Evolutionary conservation across 176 grass and related monocot genomes (phyloP).

Genomic region (Aegilops bicornis): DNA sequence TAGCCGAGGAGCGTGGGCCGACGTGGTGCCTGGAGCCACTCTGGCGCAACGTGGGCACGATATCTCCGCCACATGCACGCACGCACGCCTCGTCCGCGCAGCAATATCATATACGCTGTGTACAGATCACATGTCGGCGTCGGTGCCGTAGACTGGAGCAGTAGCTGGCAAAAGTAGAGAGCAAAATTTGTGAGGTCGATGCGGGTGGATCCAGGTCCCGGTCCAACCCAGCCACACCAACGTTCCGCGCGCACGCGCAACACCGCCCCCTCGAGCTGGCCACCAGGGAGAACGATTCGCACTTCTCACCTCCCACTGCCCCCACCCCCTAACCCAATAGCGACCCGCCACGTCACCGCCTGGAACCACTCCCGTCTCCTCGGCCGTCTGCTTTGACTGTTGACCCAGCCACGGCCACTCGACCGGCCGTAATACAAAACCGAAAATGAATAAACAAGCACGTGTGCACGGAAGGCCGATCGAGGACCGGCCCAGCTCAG

Average conservation of each 20-base stretch:
- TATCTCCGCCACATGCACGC: no score
- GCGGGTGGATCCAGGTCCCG: not conserved
- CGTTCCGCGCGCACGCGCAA: constrained; percentile 31
- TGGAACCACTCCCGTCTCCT: not conserved
- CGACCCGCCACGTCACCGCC: not conserved
- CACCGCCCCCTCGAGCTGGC: not conserved
- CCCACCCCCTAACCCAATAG: not conserved
- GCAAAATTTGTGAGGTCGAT: not conserved
- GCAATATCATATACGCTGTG: no score
- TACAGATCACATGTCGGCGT: not conserved
- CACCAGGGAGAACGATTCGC: not conserved
- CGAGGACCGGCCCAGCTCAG: no score
- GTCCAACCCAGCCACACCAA: not conserved
- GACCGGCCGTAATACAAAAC: not conserved
- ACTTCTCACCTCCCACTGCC: no score
- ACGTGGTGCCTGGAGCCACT: no score
- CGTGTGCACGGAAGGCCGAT: not conserved
- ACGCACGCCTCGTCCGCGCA: no score
- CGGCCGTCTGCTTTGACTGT: constrained; percentile 43
- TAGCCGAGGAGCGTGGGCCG: no score
- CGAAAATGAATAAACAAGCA: not conserved
- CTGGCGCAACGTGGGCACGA: no score
- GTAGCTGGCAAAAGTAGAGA: not conserved
- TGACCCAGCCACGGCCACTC: constrained; percentile 12
- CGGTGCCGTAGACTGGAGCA: not conserved